phyloP scores from a whole-genome alignment of 2,329 filamentous ascomycete genomes.

The Colletotrichum magnum region DNA sequence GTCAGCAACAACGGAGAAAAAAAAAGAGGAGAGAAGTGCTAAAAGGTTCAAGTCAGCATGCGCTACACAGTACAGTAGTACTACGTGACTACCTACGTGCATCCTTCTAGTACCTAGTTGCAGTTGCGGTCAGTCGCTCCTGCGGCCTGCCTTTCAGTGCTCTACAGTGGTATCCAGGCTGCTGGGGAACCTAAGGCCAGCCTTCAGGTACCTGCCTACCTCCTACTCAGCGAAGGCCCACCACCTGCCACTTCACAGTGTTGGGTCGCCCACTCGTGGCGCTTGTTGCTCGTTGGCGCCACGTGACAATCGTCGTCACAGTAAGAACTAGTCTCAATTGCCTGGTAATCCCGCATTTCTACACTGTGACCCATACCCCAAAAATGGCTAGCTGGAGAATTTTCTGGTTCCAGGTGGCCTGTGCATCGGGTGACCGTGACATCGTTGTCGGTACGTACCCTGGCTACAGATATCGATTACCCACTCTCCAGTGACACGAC shows the following conservation, averaged over 20 bases:
- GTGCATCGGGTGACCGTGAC: constrained; percentile 36
- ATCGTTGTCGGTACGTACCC: constrained; percentile 7
- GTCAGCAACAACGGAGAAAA: too few relatives aligned
- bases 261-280: neutral
- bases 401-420: constrained; percentile 20
- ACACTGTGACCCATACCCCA: constrained; percentile 6
- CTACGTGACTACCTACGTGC: too few relatives aligned
- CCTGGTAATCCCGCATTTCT: constrained; percentile 44
- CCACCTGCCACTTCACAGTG: constrained; percentile 5
- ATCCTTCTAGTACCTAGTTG: too few relatives aligned
- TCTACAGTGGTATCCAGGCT: neutral
- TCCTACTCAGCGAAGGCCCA: constrained; percentile 6
- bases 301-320: constrained; percentile 30
- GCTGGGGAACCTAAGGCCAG: neutral
- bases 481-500: neutral
- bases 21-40: too few relatives aligned
- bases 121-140: too few relatives aligned
- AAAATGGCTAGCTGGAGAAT: constrained; percentile 2
- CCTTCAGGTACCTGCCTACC: neutral
- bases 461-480: neutral
- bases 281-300: constrained; percentile 15
- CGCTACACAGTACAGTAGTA: too few relatives aligned
- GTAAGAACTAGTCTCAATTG: constrained; percentile 25
- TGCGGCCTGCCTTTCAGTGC: too few relatives aligned
- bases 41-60: too few relatives aligned